A percentile compares a stretch with the other conserved stretches of the same genome.
These are phyloP conservation scores for Erythrophleum fordii DNA, from an alignment of 306 rosid genomes.

Conservation along the genomic window DNA sequence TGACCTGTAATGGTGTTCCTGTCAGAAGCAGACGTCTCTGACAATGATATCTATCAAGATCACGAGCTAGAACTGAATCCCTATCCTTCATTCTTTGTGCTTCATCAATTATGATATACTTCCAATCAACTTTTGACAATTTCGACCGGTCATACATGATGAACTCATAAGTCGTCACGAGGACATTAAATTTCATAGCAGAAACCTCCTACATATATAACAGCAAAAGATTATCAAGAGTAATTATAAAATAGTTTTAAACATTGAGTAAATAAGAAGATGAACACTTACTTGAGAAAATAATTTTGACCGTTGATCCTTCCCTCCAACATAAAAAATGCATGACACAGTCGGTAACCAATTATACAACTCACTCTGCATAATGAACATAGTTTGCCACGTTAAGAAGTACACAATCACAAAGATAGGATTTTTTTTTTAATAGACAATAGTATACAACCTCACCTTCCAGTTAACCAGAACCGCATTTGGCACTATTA, in stretches of 20 bases:
- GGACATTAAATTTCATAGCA: conserved; percentile 82
- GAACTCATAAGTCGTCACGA: conserved; percentile 83
- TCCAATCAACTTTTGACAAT: conserved; percentile 80
- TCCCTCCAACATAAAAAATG: conserved; percentile 74
- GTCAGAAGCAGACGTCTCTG: conserved; percentile 95
- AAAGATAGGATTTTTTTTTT: background rate
- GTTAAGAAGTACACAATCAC: conserved; percentile 5
- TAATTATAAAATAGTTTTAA: background rate
- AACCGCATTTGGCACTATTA: conserved; percentile 98
- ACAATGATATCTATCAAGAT: conserved; percentile 96
- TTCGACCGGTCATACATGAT: conserved; percentile 85
- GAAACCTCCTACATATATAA: conserved; percentile 61
- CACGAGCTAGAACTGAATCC: conserved; percentile 88
- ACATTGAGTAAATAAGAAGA: conserved; percentile 23
- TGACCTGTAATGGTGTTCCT: conserved; percentile 97
- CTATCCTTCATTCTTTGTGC: conserved; percentile 87
- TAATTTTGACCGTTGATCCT: conserved; percentile 72
- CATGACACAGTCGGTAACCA: conserved; percentile 84
- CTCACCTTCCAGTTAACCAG: conserved; percentile 99
- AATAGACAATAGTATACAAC: background rate
- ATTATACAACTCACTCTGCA: conserved; percentile 70
- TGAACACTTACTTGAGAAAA: conserved; percentile 66
- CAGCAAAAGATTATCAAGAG: conserved; percentile 13
- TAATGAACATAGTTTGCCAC: conserved; percentile 34
- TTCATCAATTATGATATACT: conserved; percentile 79